These are phyloP conservation scores for Penicillium sp. DNA, from an alignment of 2,329 filamentous ascomycete genomes.

Conservation along the genomic window DNA sequence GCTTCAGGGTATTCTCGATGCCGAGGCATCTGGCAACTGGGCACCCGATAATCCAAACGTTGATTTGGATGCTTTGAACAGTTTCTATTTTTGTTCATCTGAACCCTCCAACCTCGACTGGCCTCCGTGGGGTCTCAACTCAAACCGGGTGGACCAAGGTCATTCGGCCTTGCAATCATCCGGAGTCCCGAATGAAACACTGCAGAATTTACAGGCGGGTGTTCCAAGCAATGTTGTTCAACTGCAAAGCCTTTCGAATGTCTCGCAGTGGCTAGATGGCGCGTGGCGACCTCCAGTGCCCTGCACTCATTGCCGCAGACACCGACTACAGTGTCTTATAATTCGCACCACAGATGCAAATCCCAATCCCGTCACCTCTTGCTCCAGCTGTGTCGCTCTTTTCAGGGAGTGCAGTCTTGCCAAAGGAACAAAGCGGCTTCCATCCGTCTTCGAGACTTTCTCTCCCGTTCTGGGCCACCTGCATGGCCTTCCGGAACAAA, in stretches of 20 bases:
- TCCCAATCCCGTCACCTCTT: slow-evolving; percentile 50
- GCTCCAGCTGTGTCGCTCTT: slow-evolving; percentile 53
- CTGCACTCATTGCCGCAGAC: slow-evolving; percentile 46
- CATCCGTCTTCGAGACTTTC: slow-evolving; percentile 49
- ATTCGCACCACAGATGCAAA: slow-evolving; percentile 49
- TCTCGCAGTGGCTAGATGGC: slow-evolving; percentile 39
- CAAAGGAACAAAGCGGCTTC: slow-evolving; percentile 45
- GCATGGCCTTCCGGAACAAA: slow-evolving; percentile 49
- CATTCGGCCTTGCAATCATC: background rate
- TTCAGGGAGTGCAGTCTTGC: slow-evolving; percentile 53
- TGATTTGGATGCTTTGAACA: slow-evolving; percentile 6
- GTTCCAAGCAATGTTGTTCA: background rate
- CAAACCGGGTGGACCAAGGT: background rate
- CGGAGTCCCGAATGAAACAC: background rate
- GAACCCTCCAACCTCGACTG: slow-evolving; percentile 9
- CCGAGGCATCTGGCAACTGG: slow-evolving; percentile 4
- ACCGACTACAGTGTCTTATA: slow-evolving; percentile 51
- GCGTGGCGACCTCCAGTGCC: slow-evolving; percentile 44
- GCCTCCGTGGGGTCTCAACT: slow-evolving; percentile 8
- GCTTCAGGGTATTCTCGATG: slow-evolving; percentile 7
- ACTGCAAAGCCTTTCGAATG: slow-evolving; percentile 20
- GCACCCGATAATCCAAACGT: background rate
- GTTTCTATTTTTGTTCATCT: slow-evolving; percentile 15
- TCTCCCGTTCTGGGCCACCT: slow-evolving; percentile 50
- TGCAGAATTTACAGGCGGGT: background rate